Evolutionary conservation across 1,284 basidiomycete genomes (phyloP), one percentile per base, ranked within the genome.

Genomic region (Leccinum ponderosum): DNA sequence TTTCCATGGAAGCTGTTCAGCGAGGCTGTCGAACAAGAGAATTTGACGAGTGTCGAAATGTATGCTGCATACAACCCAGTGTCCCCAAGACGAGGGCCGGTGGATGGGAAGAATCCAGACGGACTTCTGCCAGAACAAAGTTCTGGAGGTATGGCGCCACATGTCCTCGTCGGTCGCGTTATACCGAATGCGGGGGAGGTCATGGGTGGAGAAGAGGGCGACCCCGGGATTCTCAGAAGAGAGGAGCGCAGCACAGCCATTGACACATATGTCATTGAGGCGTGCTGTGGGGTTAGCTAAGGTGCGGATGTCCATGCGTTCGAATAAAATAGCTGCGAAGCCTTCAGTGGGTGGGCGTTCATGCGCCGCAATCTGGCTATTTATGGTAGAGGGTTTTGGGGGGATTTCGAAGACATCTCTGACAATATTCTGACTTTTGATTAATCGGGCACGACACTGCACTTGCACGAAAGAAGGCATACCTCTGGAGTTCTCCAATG

Each of bases 31-130:
- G 4, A 67, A 67, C 6, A 67, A 25, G 2, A 59, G n/a, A 2
- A 67, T 37, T 3, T 6, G 9, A 6, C 17, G 15, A 6, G n/a
- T 33, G 3, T 48, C n/a, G 15, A 60, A n/a, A 22, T 52, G 6
- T 17, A 59, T 39, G 4, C 14, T 57, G n/a, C 65, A 67, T 3
- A 65, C 1, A 0, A 67, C 59, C 65, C 61, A 67, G 22, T 67
- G 66, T 4, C 62, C 52, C 25, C 56, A 56, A 11, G 37, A 37
- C 1, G 39, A 54, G 2, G 58, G 58, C 1, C 35, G 17, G 47
- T 66, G 60, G 9, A 66, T 62, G 0, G 58, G 65, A 1, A 67
- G 29, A 12, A 67, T 65, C 63, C 66, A 67, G 2, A 60, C 20
- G 0, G 42, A 2, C 14, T 67, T 67, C 6, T 39, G 15, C 66